Evolutionary conservation across 345 rosid genomes (phyloP).

Genomic region (Bruguiera sexangula): DNA sequence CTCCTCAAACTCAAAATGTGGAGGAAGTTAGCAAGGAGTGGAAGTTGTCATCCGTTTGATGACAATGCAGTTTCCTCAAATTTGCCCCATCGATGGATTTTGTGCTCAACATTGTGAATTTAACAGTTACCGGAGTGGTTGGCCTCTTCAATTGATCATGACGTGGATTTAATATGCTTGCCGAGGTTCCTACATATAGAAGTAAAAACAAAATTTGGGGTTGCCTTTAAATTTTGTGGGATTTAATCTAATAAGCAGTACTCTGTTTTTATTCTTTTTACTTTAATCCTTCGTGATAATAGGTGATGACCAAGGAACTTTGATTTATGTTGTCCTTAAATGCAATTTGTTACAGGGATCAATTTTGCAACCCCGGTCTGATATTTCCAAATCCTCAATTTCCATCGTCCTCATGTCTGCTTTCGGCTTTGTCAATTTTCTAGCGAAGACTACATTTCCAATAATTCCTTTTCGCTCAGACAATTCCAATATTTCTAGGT

Average conservation of each 20-base stretch:
- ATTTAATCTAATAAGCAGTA: background rate
- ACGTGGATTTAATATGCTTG: background rate
- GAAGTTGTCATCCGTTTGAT: slow-evolving; percentile 20
- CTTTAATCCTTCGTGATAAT: background rate
- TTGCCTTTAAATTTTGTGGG: slow-evolving; percentile 9
- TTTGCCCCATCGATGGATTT: slow-evolving; percentile 8
- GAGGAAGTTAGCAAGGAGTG: slow-evolving; percentile 17
- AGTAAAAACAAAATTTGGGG: slow-evolving; percentile 18
- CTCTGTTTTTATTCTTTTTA: background rate
- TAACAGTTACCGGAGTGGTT: background rate
- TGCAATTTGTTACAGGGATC: background rate
- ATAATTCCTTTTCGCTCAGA: no score
- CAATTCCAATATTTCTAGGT: no score
- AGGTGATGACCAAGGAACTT: background rate
- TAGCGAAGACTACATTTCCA: no score
- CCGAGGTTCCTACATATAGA: slow-evolving; percentile 1
- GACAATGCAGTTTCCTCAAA: background rate
- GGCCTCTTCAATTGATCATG: slow-evolving; percentile 8
- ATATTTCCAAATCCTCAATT: no score
- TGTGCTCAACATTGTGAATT: background rate
- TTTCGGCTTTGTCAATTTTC: no score
- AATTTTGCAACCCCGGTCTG: background rate
- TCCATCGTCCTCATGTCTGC: no score
- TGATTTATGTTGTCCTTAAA: background rate
- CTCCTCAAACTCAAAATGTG: slow-evolving; percentile 20